phyloP scores from a whole-genome alignment of 768 basidiomycete genomes.

The Tricholoma bakamatsutake region DNA sequence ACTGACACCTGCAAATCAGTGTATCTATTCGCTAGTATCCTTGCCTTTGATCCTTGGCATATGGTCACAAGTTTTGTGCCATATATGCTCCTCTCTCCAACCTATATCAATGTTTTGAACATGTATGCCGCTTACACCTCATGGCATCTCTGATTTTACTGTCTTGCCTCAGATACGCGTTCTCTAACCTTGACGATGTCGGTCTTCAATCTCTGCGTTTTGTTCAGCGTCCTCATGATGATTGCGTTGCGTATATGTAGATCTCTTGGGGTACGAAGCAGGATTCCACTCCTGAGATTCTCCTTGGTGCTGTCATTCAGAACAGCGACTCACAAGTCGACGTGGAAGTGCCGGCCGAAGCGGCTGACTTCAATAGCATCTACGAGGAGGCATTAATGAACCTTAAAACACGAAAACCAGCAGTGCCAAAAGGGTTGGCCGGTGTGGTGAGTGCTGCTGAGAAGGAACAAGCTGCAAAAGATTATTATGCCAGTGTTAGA shows the following conservation, averaged over 20 bases:
- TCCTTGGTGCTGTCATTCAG: conserved; percentile 80
- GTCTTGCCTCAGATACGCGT: conserved; percentile 57
- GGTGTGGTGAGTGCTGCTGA: conserved; percentile 42
- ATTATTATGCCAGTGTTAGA: conserved; percentile 84
- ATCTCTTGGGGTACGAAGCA: conserved; percentile 98
- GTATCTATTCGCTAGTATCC: conserved; percentile 68
- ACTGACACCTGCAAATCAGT: conserved; percentile 33
- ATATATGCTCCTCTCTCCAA: conserved; percentile 82
- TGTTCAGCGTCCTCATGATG: not conserved
- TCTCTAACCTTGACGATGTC: conserved; percentile 82
- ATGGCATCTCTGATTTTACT: not conserved
- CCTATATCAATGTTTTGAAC: conserved; percentile 70
- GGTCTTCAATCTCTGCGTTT: conserved; percentile 21
- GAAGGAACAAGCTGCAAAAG: conserved; percentile 68
- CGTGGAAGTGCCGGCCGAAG: conserved; percentile 78
- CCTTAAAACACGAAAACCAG: conserved; percentile 48
- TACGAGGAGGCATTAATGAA: conserved; percentile 83
- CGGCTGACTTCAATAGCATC: conserved; percentile 75
- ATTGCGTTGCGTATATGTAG: conserved; percentile 26
- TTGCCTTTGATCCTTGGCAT: conserved; percentile 96
- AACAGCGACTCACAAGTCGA: conserved; percentile 80
- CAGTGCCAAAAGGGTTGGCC: conserved; percentile 22
- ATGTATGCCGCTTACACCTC: conserved; percentile 45
- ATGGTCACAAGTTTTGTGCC: conserved; percentile 87
- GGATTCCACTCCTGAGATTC: conserved; percentile 62